A percentile compares a stretch with the other conserved stretches of the same genome.
These are phyloP conservation scores for Xerocomus potaroensis DNA, from an alignment of 768 basidiomycete genomes.

Conservation along the genomic window DNA sequence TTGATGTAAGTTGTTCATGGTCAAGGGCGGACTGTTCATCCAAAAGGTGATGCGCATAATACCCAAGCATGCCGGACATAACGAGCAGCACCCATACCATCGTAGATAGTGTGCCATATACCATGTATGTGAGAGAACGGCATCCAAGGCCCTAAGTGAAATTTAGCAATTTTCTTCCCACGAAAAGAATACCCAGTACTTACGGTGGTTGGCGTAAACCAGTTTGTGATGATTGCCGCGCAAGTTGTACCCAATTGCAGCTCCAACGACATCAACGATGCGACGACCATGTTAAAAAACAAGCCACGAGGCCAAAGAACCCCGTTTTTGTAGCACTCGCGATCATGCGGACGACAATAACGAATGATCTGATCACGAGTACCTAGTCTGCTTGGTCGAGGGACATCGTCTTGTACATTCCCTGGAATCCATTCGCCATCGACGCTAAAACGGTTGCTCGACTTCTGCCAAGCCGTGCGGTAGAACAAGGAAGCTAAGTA, in stretches of 20 bases:
- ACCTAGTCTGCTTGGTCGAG: conserved; percentile 17
- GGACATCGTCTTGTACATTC: not conserved
- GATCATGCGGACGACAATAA: conserved; percentile 17
- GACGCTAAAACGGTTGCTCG: not conserved
- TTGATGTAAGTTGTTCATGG: no score
- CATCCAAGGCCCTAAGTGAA: no score
- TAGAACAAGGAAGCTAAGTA: conserved; percentile 16
- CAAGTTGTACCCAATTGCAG: conserved; percentile 33
- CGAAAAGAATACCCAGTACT: no score
- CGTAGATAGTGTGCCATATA: no score
- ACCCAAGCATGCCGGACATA: no score
- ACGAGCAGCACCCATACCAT: no score
- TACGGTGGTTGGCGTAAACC: conserved; percentile 28
- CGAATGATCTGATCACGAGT: conserved; percentile 11
- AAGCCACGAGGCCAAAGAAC: conserved; percentile 22
- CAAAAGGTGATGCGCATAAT: no score
- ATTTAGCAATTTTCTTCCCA: no score
- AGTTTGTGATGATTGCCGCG: conserved; percentile 26
- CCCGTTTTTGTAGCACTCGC: not conserved
- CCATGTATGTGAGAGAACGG: no score
- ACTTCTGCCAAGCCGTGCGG: conserved; percentile 12
- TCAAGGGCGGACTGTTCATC: no score
- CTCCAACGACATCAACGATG: conserved; percentile 25
- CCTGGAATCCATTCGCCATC: not conserved
- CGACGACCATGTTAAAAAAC: conserved; percentile 24